phyloP scores from a whole-genome alignment of 495 filamentous ascomycete genomes.

The Aspergillus carlsbadensis region DNA sequence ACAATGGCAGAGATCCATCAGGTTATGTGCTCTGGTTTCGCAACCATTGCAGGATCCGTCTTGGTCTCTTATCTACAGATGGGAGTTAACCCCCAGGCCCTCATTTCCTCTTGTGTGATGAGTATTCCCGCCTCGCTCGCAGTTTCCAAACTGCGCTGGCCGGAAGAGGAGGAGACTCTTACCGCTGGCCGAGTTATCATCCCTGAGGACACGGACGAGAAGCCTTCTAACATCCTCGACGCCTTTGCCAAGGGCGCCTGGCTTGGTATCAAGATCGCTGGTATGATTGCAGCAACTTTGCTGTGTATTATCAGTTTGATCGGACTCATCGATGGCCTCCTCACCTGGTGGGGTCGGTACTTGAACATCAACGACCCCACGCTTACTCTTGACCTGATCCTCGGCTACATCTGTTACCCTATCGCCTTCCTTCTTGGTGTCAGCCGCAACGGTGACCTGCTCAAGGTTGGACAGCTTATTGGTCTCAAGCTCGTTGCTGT shows the following conservation, averaged over 20 bases:
- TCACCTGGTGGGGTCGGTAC: slow-evolving; percentile 89
- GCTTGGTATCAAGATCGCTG: slow-evolving; percentile 85
- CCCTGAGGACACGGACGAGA: slow-evolving; percentile 67
- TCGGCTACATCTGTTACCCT: slow-evolving; percentile 82
- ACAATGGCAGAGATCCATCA: slow-evolving; percentile 87
- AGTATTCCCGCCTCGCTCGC: slow-evolving; percentile 86
- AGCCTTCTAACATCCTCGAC: slow-evolving; percentile 74
- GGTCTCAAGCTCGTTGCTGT: slow-evolving; percentile 77
- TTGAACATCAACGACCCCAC: slow-evolving; percentile 67
- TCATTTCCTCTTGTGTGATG: slow-evolving; percentile 91
- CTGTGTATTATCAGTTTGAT: slow-evolving; percentile 86
- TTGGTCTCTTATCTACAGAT: slow-evolving; percentile 78
- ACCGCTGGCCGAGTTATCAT: slow-evolving; percentile 77
- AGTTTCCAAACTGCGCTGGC: slow-evolving; percentile 82
- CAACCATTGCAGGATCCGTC: slow-evolving; percentile 69
- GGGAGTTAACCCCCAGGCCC: slow-evolving; percentile 76
- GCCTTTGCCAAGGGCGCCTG: slow-evolving; percentile 86
- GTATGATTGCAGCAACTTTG: slow-evolving; percentile 76
- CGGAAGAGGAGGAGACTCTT: slow-evolving; percentile 80
- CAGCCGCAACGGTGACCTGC: slow-evolving; percentile 64
- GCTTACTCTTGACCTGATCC: slow-evolving; percentile 72
- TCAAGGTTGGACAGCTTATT: slow-evolving; percentile 75
- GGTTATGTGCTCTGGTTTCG: slow-evolving; percentile 79
- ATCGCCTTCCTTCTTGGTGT: slow-evolving; percentile 86
- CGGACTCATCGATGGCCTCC: slow-evolving; percentile 69